Percentiles rank a stretch among this genome's conserved stretches.
Evolutionary conservation across 2,329 filamentous ascomycete species (phyloP).

Genomic region (Intubia oerlemansii): DNA sequence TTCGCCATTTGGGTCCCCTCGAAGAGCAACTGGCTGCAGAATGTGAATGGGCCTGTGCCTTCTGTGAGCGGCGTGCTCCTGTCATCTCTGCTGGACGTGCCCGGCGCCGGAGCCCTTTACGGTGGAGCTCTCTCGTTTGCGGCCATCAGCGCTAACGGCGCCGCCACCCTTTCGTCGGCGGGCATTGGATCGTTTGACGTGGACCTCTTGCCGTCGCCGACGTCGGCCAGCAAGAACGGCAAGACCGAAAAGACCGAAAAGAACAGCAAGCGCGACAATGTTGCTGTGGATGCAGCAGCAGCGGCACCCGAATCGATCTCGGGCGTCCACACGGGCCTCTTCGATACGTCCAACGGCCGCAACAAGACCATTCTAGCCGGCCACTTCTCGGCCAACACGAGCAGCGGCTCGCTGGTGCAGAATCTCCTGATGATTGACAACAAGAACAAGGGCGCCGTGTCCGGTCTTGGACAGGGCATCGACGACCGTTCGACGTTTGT

Average conservation of each 20-base stretch:
- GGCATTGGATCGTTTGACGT: slow-evolving; percentile 35
- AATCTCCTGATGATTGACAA: slow-evolving; percentile 73
- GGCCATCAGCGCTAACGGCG: slow-evolving; percentile 50
- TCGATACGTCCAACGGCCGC: slow-evolving; percentile 40
- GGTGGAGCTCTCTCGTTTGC: slow-evolving; percentile 68
- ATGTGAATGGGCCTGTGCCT: slow-evolving; percentile 43
- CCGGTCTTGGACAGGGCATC: slow-evolving; percentile 46
- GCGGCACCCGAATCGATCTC: slow-evolving; percentile 24
- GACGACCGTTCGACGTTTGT: slow-evolving; percentile 54
- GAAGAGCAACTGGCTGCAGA: slow-evolving; percentile 67
- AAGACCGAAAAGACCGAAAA: slow-evolving; percentile 15
- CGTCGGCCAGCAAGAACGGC: slow-evolving; percentile 6
- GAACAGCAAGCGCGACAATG: slow-evolving; percentile 24
- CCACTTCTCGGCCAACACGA: slow-evolving; percentile 53
- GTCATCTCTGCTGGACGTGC: slow-evolving; percentile 42
- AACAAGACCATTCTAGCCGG: slow-evolving; percentile 82
- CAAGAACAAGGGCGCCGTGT: slow-evolving; percentile 41
- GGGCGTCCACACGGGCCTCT: slow-evolving; percentile 59
- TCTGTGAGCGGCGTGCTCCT: slow-evolving; percentile 53
- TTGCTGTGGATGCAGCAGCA: too few relatives aligned
- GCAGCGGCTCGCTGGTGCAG: slow-evolving; percentile 48
- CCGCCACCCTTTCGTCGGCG: slow-evolving; percentile 37
- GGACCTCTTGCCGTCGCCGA: slow-evolving; percentile 22
- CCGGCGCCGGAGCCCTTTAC: slow-evolving; percentile 44
- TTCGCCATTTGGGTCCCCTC: slow-evolving; percentile 90